Conservation (phyloP, 2,329 filamentous ascomycete genomes). For the Elsinoe arachidis region DNA sequence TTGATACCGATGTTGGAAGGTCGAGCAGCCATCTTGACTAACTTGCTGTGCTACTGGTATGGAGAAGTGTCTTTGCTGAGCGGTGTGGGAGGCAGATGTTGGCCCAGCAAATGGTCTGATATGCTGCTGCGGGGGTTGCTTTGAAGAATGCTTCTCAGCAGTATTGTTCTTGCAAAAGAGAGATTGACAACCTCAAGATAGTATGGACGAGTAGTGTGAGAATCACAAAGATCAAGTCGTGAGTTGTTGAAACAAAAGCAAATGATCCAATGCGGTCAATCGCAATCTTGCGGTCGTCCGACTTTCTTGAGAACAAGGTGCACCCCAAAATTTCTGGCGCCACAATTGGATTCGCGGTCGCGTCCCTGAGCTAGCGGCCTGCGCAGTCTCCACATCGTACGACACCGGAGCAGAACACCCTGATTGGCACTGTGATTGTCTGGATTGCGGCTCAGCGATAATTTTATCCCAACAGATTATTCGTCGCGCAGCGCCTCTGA, state of each 20-base stretch:
- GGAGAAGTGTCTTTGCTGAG: background rate
- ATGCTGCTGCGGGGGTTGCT: background rate
- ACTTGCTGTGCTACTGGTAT: background rate
- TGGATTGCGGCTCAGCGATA: slow-evolving; percentile 3
- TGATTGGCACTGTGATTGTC: background rate
- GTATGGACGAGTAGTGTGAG: background rate
- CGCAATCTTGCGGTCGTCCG: slow-evolving; percentile 1
- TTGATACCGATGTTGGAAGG: slow-evolving; percentile 46
- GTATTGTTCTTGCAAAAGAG: background rate
- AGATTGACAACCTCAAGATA: background rate
- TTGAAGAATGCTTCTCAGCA: background rate
- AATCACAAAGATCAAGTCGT: background rate
- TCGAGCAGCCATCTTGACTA: slow-evolving; percentile 33
- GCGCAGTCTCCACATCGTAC: slow-evolving; percentile 6
- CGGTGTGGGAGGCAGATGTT: background rate
- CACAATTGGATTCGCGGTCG: slow-evolving; percentile 6
- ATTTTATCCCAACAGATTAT: background rate
- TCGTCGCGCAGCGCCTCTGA: background rate
- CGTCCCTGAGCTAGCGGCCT: slow-evolving; percentile 5
- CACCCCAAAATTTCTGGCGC: slow-evolving; percentile 5
- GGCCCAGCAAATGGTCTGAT: background rate
- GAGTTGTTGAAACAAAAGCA: slow-evolving; percentile 1
- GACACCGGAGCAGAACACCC: background rate
- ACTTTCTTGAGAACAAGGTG: background rate
- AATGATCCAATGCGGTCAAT: background rate